Evolutionary conservation across 805 yeast species (phyloP).

Genomic region (Spencermartinsiella europaea): DNA sequence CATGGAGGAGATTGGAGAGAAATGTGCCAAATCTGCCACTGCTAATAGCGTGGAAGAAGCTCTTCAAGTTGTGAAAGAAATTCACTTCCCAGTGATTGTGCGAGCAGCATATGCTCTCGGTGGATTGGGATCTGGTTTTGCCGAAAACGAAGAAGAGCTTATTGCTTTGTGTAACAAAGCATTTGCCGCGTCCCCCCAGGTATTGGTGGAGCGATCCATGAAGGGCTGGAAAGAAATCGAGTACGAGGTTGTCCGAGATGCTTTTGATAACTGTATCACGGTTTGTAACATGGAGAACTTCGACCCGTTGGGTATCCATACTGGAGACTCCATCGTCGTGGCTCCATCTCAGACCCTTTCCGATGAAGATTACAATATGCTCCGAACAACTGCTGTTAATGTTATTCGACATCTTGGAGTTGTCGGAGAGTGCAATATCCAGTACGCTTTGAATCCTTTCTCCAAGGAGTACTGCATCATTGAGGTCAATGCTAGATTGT

Average conservation of each 20-base stretch:
- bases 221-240: conserved; percentile 99
- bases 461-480: conserved; percentile 94
- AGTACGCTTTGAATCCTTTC: conserved; percentile 90
- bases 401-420: conserved; percentile 97
- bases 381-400: conserved; percentile 95
- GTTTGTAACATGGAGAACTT: conserved; percentile 99
- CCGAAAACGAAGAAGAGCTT: conserved; percentile 79
- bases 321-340: conserved; percentile 98
- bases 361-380: conserved; percentile 96
- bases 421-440: conserved; percentile 98
- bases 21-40: conserved; percentile 90
- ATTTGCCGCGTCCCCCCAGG: conserved; percentile 94
- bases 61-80: conserved; percentile 70
- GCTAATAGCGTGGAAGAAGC: conserved; percentile 81
- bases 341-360: conserved; percentile 98
- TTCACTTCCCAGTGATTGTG: conserved; percentile 92
- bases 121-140: conserved; percentile 97
- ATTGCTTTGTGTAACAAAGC: conserved; percentile 83
- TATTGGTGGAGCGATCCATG: conserved; percentile 91
- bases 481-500: conserved; percentile 96
- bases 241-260: conserved; percentile 98
- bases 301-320: conserved; percentile 97
- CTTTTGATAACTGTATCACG: conserved; percentile 94
- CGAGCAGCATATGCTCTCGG: conserved; percentile 98
- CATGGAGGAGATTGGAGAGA: conserved; percentile 91